phyloP scores from a whole-genome alignment of 2,329 filamentous ascomycete species.

The Monilinia polystroma region DNA sequence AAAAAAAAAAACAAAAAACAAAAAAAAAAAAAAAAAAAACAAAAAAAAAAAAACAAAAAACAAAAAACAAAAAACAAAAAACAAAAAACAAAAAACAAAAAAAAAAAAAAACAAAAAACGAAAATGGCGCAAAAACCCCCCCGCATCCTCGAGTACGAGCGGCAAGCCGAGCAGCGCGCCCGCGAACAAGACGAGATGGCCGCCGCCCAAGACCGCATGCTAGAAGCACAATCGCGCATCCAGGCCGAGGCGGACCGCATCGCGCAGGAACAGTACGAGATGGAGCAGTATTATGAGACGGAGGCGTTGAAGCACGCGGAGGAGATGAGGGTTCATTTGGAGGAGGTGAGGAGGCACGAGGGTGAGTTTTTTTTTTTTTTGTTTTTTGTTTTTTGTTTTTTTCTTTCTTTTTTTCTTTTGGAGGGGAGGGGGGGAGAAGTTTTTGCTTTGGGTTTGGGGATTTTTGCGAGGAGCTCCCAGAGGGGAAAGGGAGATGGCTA shows the following conservation, averaged over 20 bases:
- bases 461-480: too few species aligned
- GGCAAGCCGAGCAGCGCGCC: constrained; percentile 38
- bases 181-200: constrained; percentile 34
- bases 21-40: too few species aligned
- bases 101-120: too few species aligned
- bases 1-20: too few species aligned
- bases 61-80: too few species aligned
- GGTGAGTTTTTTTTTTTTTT: constrained; percentile 15
- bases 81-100: too few species aligned
- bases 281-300: constrained; percentile 39
- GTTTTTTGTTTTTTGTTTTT: too few species aligned
- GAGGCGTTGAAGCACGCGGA: constrained; percentile 39
- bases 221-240: constrained; percentile 32
- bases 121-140: constrained; percentile 28
- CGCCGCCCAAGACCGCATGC: constrained; percentile 33
- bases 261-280: constrained; percentile 40
- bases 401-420: background rate
- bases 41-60: too few species aligned
- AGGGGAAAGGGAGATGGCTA: too few species aligned
- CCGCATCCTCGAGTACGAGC: constrained; percentile 38
- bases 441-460: too few species aligned
- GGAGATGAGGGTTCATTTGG: constrained; percentile 37
- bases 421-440: background rate
- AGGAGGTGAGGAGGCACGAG: constrained; percentile 38
- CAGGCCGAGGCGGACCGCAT: constrained; percentile 35